These are phyloP conservation scores for Marasmius oreades DNA, from an alignment of 1,284 basidiomycete species.

Conservation along the genomic window DNA sequence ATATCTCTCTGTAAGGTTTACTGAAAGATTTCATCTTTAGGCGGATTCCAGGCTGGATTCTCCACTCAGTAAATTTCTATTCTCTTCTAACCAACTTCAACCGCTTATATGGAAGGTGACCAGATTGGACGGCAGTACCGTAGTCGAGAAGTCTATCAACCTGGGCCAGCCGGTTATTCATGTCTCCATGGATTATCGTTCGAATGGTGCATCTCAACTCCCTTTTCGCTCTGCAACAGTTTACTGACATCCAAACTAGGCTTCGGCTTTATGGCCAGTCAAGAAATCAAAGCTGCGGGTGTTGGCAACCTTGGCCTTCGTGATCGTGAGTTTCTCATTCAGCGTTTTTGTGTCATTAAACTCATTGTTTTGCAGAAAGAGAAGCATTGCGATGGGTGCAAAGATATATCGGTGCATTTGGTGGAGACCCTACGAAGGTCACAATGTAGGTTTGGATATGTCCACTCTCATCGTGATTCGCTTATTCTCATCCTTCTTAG, in stretches of 20 bases:
- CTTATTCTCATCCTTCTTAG: constrained; percentile 22
- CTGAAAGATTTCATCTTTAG: constrained; percentile 20
- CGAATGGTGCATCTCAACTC: constrained; percentile 13
- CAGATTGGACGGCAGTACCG: constrained; percentile 39
- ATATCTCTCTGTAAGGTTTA: neutral
- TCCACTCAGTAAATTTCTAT: constrained; percentile 27
- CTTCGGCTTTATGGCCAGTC: constrained; percentile 38
- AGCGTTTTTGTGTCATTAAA: neutral
- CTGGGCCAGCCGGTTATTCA: constrained; percentile 48
- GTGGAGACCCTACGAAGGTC: constrained; percentile 57
- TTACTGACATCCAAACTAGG: constrained; percentile 12
- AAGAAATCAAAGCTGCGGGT: constrained; percentile 39
- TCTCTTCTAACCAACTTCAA: neutral
- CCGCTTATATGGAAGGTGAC: constrained; percentile 13
- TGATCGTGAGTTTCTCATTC: constrained; percentile 29
- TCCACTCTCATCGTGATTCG: neutral
- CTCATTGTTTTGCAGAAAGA: constrained; percentile 35
- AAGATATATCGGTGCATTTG: constrained; percentile 59
- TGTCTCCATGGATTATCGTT: constrained; percentile 54
- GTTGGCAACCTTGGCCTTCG: constrained; percentile 44
- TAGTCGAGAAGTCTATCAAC: constrained; percentile 45
- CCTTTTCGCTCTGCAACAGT: neutral
- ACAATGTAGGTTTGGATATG: constrained; percentile 45
- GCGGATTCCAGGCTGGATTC: constrained; percentile 41
- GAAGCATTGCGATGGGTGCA: constrained; percentile 63